Conservation (phyloP, 805 yeast species). For the Candida ipomoeae region DNA sequence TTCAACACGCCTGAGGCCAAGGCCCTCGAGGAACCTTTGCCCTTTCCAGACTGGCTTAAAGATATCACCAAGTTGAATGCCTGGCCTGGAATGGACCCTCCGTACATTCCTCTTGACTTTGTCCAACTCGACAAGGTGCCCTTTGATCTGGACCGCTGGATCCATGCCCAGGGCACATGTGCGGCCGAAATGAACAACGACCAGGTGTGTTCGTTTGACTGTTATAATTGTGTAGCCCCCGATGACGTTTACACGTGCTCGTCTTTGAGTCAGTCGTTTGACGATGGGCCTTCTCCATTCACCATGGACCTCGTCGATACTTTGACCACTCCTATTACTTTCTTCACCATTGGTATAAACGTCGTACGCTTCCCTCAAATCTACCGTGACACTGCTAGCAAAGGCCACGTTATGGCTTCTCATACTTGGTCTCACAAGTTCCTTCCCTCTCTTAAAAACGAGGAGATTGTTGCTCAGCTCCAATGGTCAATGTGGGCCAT, state of each 20-base stretch:
- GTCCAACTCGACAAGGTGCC: conserved; percentile 57
- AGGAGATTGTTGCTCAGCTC: conserved; percentile 80
- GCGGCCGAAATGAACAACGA: conserved; percentile 41
- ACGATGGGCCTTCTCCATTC: conserved; percentile 85
- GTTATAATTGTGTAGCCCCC: conserved; percentile 67
- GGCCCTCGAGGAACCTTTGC: conserved; percentile 23
- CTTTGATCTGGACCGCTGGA: conserved; percentile 25
- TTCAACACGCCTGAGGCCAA: conserved; percentile 10
- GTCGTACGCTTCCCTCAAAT: conserved; percentile 73
- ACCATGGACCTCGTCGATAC: conserved; percentile 57
- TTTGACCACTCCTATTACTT: conserved; percentile 58
- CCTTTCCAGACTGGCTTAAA: conserved; percentile 77
- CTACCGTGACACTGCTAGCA: conserved; percentile 48
- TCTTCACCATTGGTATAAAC: conserved; percentile 81
- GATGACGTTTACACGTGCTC: conserved; percentile 80
- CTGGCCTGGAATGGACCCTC: conserved; percentile 90
- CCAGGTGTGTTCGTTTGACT: conserved; percentile 72
- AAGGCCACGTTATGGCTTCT: conserved; percentile 78
- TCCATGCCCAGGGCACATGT: conserved; percentile 59
- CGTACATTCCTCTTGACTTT: conserved; percentile 77
- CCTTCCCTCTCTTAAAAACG: conserved; percentile 72
- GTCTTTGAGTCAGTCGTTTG: conserved; percentile 79
- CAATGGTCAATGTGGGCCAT: conserved; percentile 98
- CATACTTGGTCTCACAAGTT: conserved; percentile 94
- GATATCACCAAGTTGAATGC: conserved; percentile 65